Evolutionary conservation across 73 alveolate genomes (phyloP).

Genomic region (Diophrys appendiculata): DNA sequence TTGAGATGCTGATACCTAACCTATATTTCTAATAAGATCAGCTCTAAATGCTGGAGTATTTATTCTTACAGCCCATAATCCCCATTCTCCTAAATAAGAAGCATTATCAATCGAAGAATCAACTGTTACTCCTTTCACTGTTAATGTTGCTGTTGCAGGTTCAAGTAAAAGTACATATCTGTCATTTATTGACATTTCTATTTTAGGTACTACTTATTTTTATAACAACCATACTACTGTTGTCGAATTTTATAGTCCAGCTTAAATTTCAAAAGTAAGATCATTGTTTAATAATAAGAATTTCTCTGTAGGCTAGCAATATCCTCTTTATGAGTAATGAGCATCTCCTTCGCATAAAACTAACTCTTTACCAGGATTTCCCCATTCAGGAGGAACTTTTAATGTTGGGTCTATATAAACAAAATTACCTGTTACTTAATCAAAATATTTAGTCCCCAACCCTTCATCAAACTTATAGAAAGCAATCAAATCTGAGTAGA

Average conservation of each 20-base stretch:
- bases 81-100: background rate
- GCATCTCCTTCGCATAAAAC: slow-evolving; percentile 35
- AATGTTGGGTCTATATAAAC: background rate
- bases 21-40: background rate
- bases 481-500: slow-evolving; percentile 15
- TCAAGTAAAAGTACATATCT: background rate
- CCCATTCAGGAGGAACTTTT: slow-evolving; percentile 14
- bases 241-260: background rate
- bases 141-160: background rate
- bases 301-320: slow-evolving; percentile 25
- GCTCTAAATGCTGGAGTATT: background rate
- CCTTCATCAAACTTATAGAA: slow-evolving; percentile 32
- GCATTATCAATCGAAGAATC: background rate
- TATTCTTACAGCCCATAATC: background rate
- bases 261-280: background rate
- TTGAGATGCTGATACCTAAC: background rate
- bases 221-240: background rate
- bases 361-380: slow-evolving; percentile 6
- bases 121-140: background rate
- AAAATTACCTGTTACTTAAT: slow-evolving; percentile 12
- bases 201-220: background rate
- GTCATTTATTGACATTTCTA: background rate
- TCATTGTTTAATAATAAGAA: background rate
- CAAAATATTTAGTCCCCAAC: background rate
- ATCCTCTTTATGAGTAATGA: slow-evolving; percentile 12